phyloP scores from a whole-genome alignment of 306 rosid species.

The apple (Malus domestica) region DNA sequence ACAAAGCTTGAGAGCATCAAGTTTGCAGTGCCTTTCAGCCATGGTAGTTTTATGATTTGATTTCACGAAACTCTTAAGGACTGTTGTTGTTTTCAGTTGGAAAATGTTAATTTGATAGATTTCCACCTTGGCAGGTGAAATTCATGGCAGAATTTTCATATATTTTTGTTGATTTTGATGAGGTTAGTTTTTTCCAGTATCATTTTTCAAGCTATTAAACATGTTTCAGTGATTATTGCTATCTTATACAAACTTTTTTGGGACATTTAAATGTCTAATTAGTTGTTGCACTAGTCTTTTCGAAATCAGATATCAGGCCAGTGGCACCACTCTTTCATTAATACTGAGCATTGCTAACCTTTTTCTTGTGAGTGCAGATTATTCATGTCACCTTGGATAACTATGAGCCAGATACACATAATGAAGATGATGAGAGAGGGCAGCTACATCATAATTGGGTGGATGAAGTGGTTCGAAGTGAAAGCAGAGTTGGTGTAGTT shows the following conservation, averaged over 20 bases:
- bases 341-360: not conserved
- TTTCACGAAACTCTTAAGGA: not conserved
- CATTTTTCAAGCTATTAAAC: slow-evolving; percentile 7
- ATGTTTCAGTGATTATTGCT: not conserved
- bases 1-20: slow-evolving; percentile 76
- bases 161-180: slow-evolving; percentile 69
- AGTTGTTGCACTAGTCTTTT: not conserved
- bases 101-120: slow-evolving; percentile 11
- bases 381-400: slow-evolving; percentile 64
- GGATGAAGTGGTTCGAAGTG: slow-evolving; percentile 81
- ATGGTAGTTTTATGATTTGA: slow-evolving; percentile 47
- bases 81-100: not conserved
- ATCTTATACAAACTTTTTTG: not conserved
- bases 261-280: not conserved
- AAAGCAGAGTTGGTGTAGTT: slow-evolving; percentile 52
- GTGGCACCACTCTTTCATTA: not conserved
- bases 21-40: slow-evolving; percentile 97
- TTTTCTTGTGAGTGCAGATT: slow-evolving; percentile 43
- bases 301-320: not conserved
- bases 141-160: slow-evolving; percentile 81
- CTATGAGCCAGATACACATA: slow-evolving; percentile 41
- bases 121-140: slow-evolving; percentile 64
- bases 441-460: slow-evolving; percentile 92
- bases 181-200: slow-evolving; percentile 44
- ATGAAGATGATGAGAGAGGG: slow-evolving; percentile 36